Base-by-base conservation (phyloP, 1,284 basidiomycete species). In the Heterobasidion irregulare region DNA sequence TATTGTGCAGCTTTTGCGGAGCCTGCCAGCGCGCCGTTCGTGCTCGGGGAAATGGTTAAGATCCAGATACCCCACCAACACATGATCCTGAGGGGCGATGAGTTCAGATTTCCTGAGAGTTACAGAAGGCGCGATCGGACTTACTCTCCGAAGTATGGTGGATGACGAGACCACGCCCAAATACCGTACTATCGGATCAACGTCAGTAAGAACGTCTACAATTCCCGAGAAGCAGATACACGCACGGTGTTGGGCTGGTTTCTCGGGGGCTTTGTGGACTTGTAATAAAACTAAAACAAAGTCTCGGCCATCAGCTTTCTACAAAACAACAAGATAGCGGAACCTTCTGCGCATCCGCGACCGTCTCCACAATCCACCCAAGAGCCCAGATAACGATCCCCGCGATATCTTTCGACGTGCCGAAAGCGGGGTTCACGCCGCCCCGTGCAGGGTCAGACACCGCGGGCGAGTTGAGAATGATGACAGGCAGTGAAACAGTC, bases 51-150 rank as follows among this genome's bases (percentile, higher is more conserved):
- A 16, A 86, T 68, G 55, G 78, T 79, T 2, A 87, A 67, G 18
- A 79, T 75, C 81, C 83, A 89, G 19, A 88, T 78, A 2, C 85
- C 85, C 84, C 84, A 87, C 79, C 85, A 86, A 59, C 85, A 82
- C 47, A 84, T 64, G 57, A 88, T 87, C 65, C 81, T 82, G 56
- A 2, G n/a, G 51, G 13, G 9, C 7, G 19, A 45, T 16, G 7
- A 44, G 12, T 13, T 8, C 16, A 8, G 4, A 7, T 44, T 44
- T 44, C 18, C 18, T 18, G 1, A 18, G 18, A 18, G 18, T 18
- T 18, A 18, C 18, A 18, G 18, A 18, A 18, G 18, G 18, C 18
- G 18, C 18, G 18, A 18, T 18, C 18, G 35, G 6, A n/a, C 78
- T 65, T 64, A 83, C 79, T 89, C 86, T 65, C 86, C 86, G 64